These are phyloP conservation scores for Chlorella sp. DNA, from an alignment of 139 green algal species.

Conservation along the genomic window DNA sequence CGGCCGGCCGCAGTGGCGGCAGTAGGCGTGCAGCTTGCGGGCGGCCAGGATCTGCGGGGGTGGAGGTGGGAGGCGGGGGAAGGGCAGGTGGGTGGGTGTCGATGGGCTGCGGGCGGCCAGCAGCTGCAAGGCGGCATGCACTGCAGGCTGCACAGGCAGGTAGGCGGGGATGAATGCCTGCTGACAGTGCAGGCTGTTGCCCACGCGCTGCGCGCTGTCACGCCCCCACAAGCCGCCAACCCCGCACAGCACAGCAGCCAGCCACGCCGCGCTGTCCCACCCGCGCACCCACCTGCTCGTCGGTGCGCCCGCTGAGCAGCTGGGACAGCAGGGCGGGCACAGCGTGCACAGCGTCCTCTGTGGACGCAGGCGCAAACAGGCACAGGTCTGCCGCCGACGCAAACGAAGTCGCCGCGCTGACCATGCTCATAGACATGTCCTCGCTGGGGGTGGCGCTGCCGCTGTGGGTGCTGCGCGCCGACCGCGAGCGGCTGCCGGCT, in stretches of 20 bases:
- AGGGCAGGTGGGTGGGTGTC: too few species aligned
- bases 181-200: background rate
- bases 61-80: too few species aligned
- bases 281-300: constrained; percentile 13
- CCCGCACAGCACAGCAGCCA: background rate
- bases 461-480: background rate
- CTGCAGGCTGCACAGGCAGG: background rate
- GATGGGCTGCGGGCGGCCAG: too few species aligned
- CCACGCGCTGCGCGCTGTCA: background rate
- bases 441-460: constrained; percentile 17
- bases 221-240: background rate
- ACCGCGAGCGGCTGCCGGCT: background rate
- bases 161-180: background rate
- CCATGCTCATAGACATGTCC: background rate
- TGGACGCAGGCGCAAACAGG: constrained; percentile 20
- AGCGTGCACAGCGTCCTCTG: constrained; percentile 30
- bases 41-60: constrained; percentile 23
- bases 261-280: background rate
- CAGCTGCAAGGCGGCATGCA: too few species aligned
- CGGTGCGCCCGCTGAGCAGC: constrained; percentile 27
- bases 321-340: constrained; percentile 36
- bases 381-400: background rate
- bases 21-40: constrained; percentile 36
- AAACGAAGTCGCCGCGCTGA: constrained; percentile 1
- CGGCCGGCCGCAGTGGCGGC: constrained; percentile 80